Evolutionary conservation across 148 eudicot species (phyloP).

Genomic region (Heliosperma pusillum): DNA sequence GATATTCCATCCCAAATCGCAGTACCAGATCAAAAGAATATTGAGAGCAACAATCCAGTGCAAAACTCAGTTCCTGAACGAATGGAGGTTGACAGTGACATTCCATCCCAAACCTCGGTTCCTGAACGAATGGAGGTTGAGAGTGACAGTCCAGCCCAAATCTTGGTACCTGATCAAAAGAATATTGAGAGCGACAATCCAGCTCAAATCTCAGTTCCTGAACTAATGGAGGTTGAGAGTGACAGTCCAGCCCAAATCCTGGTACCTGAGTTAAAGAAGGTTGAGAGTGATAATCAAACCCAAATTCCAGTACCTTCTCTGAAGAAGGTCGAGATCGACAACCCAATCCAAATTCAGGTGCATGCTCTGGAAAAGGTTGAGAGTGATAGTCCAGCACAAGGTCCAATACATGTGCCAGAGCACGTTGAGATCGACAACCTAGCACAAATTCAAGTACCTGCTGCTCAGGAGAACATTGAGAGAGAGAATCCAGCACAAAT

Average conservation of each 20-base stretch:
- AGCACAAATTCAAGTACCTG: not conserved
- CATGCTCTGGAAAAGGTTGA: constrained; percentile 6
- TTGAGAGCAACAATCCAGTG: not conserved
- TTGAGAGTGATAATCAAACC: not conserved
- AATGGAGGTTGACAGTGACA: not conserved
- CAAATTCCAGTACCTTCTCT: not conserved
- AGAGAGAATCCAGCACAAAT: not conserved
- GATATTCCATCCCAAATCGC: not conserved
- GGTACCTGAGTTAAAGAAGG: not conserved
- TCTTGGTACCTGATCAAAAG: not conserved
- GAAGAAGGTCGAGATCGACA: not conserved
- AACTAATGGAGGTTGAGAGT: constrained; percentile 8
- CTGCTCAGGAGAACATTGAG: not conserved
- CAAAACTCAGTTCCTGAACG: not conserved
- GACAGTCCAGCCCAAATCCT: not conserved
- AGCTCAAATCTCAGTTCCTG: not conserved
- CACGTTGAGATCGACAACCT: not conserved
- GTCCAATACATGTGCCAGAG: not conserved
- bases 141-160: not conserved
- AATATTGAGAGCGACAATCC: not conserved
- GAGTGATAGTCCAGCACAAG: not conserved
- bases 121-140: not conserved
- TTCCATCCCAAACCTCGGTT: not conserved
- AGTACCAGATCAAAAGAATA: constrained; percentile 2
- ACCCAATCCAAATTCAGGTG: not conserved